Evolutionary conservation across 352 stramenopile genomes (phyloP), one percentile per base, ranked within the genome.

Genomic region (Phytopythium cucurbitacearum): DNA sequence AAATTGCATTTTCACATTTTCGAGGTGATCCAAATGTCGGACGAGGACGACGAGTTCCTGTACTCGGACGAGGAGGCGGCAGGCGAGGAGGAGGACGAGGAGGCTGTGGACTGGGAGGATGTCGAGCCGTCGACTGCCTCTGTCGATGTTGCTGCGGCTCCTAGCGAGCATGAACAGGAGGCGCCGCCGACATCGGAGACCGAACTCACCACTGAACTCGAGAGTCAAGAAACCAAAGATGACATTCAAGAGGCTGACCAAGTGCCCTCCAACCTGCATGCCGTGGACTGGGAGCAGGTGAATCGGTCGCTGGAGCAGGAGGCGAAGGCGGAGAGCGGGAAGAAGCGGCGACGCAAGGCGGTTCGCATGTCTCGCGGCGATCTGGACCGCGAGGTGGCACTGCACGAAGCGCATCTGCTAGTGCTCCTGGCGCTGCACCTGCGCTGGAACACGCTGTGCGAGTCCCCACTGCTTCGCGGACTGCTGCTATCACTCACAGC

Each of bases 351-450:
- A 39, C 63, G 63, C 16, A 60, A 62, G 5, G 51, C 62, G 6
- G 55, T 72, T 7, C 75, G 82, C 9, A 74, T 93, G 50, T 76
- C 76, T 1, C 83, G 80, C 36, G 58, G 68, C 13, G 80, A 93
- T 51, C 91, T 89, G 49, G 50, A 67, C 51, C 69, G 73, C 51
- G 75, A 88, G 56, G 61, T 79, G 38, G 66, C 69, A 34, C 63
- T 90, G 34, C 79, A 91, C 59, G 71, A 91, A 58, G 74, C 64
- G 37, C 84, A 94, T 54, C 52, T 94, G 49, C 60, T 94, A 44
- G 50, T 90, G 51, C 61, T 87, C 10, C 35, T 94, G 40, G 67
- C 72, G 11, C 65, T 56, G 34, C 73, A 79, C 33, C 52, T 75
- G 41, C 67, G 83, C 35, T 75, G 77, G 65, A 80, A 76, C 32